Evolutionary conservation across 345 rosid species (phyloP).

Genomic region (Eucalyptus cloeziana): DNA sequence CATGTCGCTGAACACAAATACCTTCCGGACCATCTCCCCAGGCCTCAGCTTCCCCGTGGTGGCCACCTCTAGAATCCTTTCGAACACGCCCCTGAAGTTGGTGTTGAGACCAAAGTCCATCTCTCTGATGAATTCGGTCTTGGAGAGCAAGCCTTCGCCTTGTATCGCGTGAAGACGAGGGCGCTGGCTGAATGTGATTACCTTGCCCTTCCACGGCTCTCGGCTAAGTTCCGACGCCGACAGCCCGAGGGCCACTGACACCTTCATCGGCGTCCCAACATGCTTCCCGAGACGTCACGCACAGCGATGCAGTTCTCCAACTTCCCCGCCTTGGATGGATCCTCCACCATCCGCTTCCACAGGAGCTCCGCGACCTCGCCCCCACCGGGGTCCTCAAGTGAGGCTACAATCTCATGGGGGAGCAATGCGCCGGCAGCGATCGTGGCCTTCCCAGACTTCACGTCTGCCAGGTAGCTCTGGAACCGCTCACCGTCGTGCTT

Average conservation of each 20-base stretch:
- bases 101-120: constrained; percentile 22
- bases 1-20: constrained; percentile 67
- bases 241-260: constrained; percentile 39
- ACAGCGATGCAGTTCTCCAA: constrained; percentile 42
- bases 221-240: constrained; percentile 35
- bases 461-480: constrained; percentile 21
- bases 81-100: constrained; percentile 39
- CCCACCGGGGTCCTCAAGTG: constrained; percentile 12
- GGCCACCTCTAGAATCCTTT: constrained; percentile 33
- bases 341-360: constrained; percentile 59
- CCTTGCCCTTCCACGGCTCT: constrained; percentile 60
- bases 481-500: constrained; percentile 38
- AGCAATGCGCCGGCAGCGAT: constrained; percentile 56
- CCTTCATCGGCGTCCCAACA: constrained; percentile 35
- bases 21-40: constrained; percentile 42
- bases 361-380: constrained; percentile 47
- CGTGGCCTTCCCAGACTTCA: constrained; percentile 26
- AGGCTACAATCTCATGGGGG: constrained; percentile 44
- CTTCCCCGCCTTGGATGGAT: constrained; percentile 27
- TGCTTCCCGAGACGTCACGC: constrained; percentile 53
- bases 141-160: constrained; percentile 12
- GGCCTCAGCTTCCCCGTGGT: constrained; percentile 23
- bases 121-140: constrained; percentile 18
- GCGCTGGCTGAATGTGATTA: constrained; percentile 29
- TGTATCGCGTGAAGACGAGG: constrained; percentile 25